These are phyloP conservation scores for Trypanosoma vivax DNA, from an alignment of 208 protist genomes.

Conservation along the genomic window DNA sequence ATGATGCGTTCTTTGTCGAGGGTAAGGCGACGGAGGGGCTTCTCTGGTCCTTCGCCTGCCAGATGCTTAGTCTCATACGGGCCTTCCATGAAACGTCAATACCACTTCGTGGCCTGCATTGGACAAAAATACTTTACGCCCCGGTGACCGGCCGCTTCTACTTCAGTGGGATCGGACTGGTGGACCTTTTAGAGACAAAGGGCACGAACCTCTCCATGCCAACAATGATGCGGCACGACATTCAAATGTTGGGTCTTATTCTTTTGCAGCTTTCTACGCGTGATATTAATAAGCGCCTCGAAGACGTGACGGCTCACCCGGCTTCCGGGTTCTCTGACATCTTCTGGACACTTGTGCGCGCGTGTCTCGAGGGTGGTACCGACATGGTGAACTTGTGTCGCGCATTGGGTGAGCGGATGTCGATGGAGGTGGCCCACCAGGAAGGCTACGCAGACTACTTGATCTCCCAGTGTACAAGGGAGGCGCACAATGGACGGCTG, in stretches of 20 bases:
- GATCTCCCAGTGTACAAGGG: conserved; percentile 87
- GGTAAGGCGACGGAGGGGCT: conserved; percentile 68
- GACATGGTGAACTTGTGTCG: conserved; percentile 65
- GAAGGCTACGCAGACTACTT: conserved; percentile 87
- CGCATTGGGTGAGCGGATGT: conserved; percentile 78
- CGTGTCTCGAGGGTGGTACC: conserved; percentile 54
- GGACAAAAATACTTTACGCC: conserved; percentile 80
- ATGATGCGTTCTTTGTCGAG: conserved; percentile 71
- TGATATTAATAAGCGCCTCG: conserved; percentile 48
- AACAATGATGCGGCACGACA: conserved; percentile 67
- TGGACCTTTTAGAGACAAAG: conserved; percentile 65
- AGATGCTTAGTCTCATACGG: conserved; percentile 76
- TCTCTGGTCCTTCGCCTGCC: conserved; percentile 84
- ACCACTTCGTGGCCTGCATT: conserved; percentile 68
- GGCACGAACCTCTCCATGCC: conserved; percentile 13
- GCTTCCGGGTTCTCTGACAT: conserved; percentile 68
- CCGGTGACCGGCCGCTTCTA: conserved; percentile 72
- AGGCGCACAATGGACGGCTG: conserved; percentile 94
- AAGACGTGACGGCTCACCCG: conserved; percentile 54
- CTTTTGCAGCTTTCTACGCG: conserved; percentile 73
- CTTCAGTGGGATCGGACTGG: conserved; percentile 77
- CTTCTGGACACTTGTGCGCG: conserved; percentile 76
- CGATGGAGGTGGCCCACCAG: conserved; percentile 81
- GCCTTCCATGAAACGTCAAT: conserved; percentile 81
- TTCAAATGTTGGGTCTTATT: conserved; percentile 71